phyloP scores from a whole-genome alignment of 148 eudicot genomes.

The Camellia sinensis region DNA sequence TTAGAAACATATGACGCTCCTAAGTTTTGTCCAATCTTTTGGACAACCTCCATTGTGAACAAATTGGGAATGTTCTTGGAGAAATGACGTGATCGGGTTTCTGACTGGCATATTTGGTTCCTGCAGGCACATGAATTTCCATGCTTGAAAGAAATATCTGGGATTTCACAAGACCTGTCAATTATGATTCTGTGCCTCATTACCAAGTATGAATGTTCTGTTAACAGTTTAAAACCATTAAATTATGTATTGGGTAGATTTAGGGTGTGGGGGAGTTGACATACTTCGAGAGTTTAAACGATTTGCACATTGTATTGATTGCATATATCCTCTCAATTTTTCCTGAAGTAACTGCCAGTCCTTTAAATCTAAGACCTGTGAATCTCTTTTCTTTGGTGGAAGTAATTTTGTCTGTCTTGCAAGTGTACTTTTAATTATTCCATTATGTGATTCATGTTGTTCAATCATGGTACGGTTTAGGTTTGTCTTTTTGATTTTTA shows the following conservation, averaged over 20 bases:
- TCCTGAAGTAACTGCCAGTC: neutral
- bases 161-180: slow-evolving; percentile 49
- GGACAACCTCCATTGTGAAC: neutral
- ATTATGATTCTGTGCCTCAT: slow-evolving; percentile 37
- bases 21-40: neutral
- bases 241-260: slow-evolving; percentile 1
- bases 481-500: neutral
- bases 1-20: neutral
- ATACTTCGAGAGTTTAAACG: neutral
- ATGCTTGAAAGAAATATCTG: slow-evolving; percentile 61
- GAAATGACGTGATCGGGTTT: neutral
- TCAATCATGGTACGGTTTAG: neutral
- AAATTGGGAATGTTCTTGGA: slow-evolving; percentile 10
- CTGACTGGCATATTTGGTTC: slow-evolving; percentile 25
- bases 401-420: neutral
- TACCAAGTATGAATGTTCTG: slow-evolving; percentile 34
- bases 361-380: neutral
- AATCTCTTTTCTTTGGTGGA: neutral
- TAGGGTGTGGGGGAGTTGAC: neutral
- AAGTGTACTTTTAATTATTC: neutral
- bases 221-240: slow-evolving; percentile 12
- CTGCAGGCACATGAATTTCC: slow-evolving; percentile 72
- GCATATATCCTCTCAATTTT: slow-evolving; percentile 7
- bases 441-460: neutral
- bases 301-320: neutral